These are phyloP conservation scores for Penicillium expansum DNA, from an alignment of 2,329 filamentous ascomycete genomes.

Conservation along the genomic window DNA sequence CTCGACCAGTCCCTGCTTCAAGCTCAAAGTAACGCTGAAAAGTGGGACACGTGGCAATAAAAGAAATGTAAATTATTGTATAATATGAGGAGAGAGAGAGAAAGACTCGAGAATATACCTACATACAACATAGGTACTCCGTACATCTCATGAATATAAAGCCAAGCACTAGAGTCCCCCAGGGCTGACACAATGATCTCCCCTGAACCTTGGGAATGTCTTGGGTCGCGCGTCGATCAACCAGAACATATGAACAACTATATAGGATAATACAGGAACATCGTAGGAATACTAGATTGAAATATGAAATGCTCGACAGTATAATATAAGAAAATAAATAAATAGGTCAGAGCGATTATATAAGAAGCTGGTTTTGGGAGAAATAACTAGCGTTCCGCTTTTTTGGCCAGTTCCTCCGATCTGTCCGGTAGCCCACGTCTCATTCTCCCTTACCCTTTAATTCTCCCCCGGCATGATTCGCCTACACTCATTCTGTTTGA, in stretches of 20 bases:
- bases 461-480: slow-evolving; percentile 13
- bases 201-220: slow-evolving; percentile 5
- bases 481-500: slow-evolving; percentile 2
- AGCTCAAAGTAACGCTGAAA: slow-evolving; percentile 4
- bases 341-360: slow-evolving; percentile 1
- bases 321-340: neutral
- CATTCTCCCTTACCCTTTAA: slow-evolving; percentile 19
- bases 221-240: slow-evolving; percentile 12
- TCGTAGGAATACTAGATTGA: neutral
- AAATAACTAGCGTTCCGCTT: slow-evolving; percentile 20
- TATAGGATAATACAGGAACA: neutral
- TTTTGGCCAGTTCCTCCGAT: slow-evolving; percentile 19
- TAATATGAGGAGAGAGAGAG: neutral
- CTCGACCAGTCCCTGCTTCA: slow-evolving; percentile 11
- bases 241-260: neutral
- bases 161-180: neutral
- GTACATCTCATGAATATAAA: neutral
- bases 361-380: slow-evolving; percentile 11
- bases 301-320: neutral
- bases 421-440: slow-evolving; percentile 21
- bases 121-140: too few species aligned
- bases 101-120: neutral
- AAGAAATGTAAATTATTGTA: slow-evolving; percentile 7
- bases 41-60: neutral
- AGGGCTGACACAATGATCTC: slow-evolving; percentile 2